Conservation (phyloP, 768 basidiomycete species). For the Trametes cubensis region DNA sequence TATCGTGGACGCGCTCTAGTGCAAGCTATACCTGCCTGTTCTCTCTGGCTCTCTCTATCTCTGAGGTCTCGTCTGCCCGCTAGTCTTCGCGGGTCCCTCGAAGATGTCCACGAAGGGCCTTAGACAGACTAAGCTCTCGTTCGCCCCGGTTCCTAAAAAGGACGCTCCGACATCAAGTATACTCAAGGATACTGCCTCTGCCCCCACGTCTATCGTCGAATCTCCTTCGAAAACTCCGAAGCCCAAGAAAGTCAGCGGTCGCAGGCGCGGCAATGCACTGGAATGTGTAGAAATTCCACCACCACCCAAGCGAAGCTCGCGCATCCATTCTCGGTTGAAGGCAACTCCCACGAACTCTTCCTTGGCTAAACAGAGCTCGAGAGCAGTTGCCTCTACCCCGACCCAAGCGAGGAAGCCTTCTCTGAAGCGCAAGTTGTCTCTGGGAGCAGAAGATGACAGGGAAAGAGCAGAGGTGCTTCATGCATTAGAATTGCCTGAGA, state of each 20-base stretch:
- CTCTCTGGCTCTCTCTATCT: neutral
- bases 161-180: constrained; percentile 16
- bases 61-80: neutral
- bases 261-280: constrained; percentile 27
- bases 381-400: neutral
- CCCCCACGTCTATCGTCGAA: constrained; percentile 18
- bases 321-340: neutral
- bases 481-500: neutral
- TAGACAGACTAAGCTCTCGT: constrained; percentile 23
- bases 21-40: neutral
- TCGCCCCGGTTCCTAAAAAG: constrained; percentile 27
- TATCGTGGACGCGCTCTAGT: neutral
- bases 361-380: neutral
- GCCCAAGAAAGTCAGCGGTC: constrained; percentile 7
- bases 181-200: constrained; percentile 1
- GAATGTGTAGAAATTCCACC: constrained; percentile 31
- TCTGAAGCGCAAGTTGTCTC: constrained; percentile 8
- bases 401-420: constrained; percentile 7
- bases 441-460: neutral
- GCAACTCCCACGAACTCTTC: neutral
- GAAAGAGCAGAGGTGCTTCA: neutral
- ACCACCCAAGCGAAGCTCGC: constrained; percentile 23
- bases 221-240: constrained; percentile 2
- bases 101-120: constrained; percentile 14
- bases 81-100: too few relatives aligned